Evolutionary conservation across 495 filamentous ascomycete genomes (phyloP), one percentile per base, ranked within the genome.

Genomic region (Xylaria scruposa): DNA sequence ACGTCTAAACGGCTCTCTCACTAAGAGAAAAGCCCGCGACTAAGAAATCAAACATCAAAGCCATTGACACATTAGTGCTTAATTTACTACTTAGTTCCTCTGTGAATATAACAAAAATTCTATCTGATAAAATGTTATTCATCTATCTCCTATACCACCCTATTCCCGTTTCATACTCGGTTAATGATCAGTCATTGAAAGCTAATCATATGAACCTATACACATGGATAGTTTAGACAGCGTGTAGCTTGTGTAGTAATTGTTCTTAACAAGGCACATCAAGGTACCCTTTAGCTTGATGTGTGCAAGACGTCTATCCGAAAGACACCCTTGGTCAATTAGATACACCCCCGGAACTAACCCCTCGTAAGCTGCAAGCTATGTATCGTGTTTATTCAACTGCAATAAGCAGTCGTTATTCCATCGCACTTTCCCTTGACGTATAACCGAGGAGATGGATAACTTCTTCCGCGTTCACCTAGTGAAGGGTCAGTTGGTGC

Each of bases 271-370:
- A 53, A 38, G 19, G 38, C 31, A 38, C 38, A 46, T 47, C 33
- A 46, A 69, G 54, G 40, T 59, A 17, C 29, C 42, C 24, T 15
- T 21, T 10, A 36, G 44, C 29, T 49, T 53, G 24, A 33, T 33
- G 21, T 33, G 60, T 21, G 21, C n/a, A 67, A 67, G 63, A 24
- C 12, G 47, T 70, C 46, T 70, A 70, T 70, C 59, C 2, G 46
- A 64, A 56, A 64, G 36, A 56, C 59, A 33, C 44, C 19, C 10
- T 5, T 36, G 49, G 17, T 31, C 31, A n/a, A 62, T 44, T 63
- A 53, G 31, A 54, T 70, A 62, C 58, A 62, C 3, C 26, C 12
- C 5, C 33, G 10, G 19, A 53, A 46, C 56, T 24, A 53, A 42
- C 29, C 58, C 53, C 33, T 46, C 19, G 8, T 31, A 60, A 42